Evolutionary conservation across 495 filamentous ascomycete species (phyloP), one percentile per base, ranked within the genome.

Genomic region (Talaromyces trachyspermus): DNA sequence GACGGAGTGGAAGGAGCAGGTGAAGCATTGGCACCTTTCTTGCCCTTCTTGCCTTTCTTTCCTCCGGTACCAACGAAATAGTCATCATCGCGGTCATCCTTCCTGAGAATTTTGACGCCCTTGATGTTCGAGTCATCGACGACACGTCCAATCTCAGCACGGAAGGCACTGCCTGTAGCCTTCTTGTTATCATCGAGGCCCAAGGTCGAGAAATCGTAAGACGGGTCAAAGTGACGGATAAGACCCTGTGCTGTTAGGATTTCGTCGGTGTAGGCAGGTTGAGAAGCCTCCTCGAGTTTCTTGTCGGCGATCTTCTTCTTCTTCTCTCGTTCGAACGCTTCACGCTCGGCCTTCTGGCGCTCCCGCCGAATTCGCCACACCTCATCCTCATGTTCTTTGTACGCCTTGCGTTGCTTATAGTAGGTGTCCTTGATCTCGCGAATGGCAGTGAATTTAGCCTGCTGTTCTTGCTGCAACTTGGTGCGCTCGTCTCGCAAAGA

Each of bases 41-140:
- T 82, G 55, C 86, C 88, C 78, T 94, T 95, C 65, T 90, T 90
- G 58, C 90, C 90, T 71, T 84, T 87, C 80, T 95, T 95, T n/a
- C 81, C 80, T 23, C 77, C 79, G 36, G 72, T 78, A 12, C 88
- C 86, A 26, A 82, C 74, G 35, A 96, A 84, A 75, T 94, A 96
- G 51, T 86, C 83, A 10, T 95, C 91, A 42, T 95, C 88, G 9
- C 81, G 78, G 44, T 88, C 84, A 50, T 88, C 76, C 77, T 95
- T 95, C 67, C 80, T 83, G 25, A 83, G 63, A 12, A 96, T 67
- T 54, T 73, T 77, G 43, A 77, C 83, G 33, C 92, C 92, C 75
- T 89, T 89, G 47, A 90, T 72, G 43, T 71, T 79, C 11, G 81
- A 73, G 54, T 79, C 83, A 47, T 92, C 88, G 10, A 96, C 84